Conservation (phyloP, 1,284 basidiomycete genomes). For the Fomitopsis palustris region DNA sequence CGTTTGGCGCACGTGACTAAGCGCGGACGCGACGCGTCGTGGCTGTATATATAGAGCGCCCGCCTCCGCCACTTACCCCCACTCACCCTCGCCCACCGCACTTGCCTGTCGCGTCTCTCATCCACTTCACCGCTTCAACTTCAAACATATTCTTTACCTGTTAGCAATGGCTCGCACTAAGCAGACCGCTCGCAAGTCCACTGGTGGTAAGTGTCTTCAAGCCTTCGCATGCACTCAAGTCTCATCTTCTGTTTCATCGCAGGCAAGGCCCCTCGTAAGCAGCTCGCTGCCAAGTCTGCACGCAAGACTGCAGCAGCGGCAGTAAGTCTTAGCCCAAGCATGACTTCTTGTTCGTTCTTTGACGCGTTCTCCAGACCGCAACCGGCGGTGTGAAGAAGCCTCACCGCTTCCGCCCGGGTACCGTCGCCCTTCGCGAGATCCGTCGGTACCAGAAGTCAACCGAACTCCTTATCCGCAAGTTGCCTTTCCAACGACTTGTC, state of each 20-base stretch:
- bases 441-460: slow-evolving; percentile 83
- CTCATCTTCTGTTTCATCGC: background rate
- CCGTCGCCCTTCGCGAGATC: slow-evolving; percentile 84
- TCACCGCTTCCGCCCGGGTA: slow-evolving; percentile 61
- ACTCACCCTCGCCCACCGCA: background rate
- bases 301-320: slow-evolving; percentile 36
- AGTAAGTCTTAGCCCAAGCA: background rate
- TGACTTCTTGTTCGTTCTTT: background rate
- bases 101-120: slow-evolving; percentile 7
- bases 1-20: slow-evolving; percentile 23
- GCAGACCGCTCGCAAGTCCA: slow-evolving; percentile 84
- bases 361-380: slow-evolving; percentile 20
- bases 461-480: slow-evolving; percentile 75
- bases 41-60: slow-evolving; percentile 17
- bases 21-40: slow-evolving; percentile 15
- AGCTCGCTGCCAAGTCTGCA: slow-evolving; percentile 64
- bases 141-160: slow-evolving; percentile 5
- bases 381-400: slow-evolving; percentile 84
- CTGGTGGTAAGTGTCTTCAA: slow-evolving; percentile 51
- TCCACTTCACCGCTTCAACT: slow-evolving; percentile 4
- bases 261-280: slow-evolving; percentile 66
- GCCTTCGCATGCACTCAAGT: background rate
- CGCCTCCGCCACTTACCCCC: background rate
- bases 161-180: slow-evolving; percentile 51
- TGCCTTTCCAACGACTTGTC: slow-evolving; percentile 77